Evolutionary conservation across 2,329 filamentous ascomycete genomes (phyloP), one percentile per base, ranked within the genome.

Genomic region (Colletotrichum sp.): DNA sequence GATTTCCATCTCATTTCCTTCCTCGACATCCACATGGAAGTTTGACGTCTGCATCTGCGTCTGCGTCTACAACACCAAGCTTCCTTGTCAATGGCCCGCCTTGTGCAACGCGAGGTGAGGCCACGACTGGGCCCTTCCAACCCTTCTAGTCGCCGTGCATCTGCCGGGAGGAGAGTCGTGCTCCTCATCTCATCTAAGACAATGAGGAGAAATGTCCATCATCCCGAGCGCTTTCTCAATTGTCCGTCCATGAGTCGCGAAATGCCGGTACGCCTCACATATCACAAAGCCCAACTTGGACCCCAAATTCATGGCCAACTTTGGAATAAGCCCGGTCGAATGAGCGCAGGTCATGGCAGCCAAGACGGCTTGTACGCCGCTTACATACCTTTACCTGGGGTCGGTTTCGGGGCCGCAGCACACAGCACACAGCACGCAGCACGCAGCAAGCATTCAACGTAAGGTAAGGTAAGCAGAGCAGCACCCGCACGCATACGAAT

Each of bases 341-440:
- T 64, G 44, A 68, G 39, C 60, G 70, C 26, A 28, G 28, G 24
- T 24, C 32, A 60, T 30, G 55, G 32, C 44, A 55, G 64, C 70
- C 73, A 75, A 68, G 70, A 64, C 70, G 64, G 57, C 73, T 68
- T 68, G 26, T 30, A 55, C 64, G 73, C 69, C 64, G 57, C 57
- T 68, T 64, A 73, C 64, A 60, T 30, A 39, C 64, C 36, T 48
- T 26, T 30, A 39, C 64, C 24, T 48, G 26, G 6, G 28, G 30
- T 68, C 30, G 66, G 39, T 60, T 18, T 60, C 24, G 24, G n/a
- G 39, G 36, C 30, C 57, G 66, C 44, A 68, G 57, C 57, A 52
- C n/a, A n/a, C n/a, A 68, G 57, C 57, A 52, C 36, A 5, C 26
- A 26, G 26, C 28, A 32, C 28, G 36, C 36, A 48, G 39, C 39